Conservation (phyloP, 2,329 filamentous ascomycete genomes). For the Didymella lethalis region DNA sequence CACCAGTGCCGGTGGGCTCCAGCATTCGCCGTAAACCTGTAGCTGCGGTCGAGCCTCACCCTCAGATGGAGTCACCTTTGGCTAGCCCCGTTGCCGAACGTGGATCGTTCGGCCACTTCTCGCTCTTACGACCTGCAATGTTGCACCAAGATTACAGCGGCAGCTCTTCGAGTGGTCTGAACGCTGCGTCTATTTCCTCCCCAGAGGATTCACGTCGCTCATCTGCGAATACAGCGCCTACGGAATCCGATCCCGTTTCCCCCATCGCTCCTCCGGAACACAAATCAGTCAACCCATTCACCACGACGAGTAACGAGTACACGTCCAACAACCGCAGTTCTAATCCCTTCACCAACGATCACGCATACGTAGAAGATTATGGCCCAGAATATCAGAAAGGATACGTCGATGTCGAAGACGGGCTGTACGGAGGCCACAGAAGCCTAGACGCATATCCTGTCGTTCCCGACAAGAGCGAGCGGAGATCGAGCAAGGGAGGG, state of each 20-base stretch:
- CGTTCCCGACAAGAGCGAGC: constrained; percentile 17
- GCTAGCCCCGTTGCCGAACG: constrained; percentile 29
- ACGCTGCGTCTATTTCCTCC: constrained; percentile 16
- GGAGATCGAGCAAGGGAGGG: constrained; percentile 21
- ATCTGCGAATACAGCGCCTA: constrained; percentile 20
- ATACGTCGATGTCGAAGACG: constrained; percentile 37
- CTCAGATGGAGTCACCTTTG: constrained; percentile 22
- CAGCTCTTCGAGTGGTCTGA: constrained; percentile 36
- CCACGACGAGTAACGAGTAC: neutral
- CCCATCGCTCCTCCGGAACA: constrained; percentile 7
- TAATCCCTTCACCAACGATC: constrained; percentile 40
- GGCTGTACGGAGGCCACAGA: constrained; percentile 41
- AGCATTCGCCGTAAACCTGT: constrained; percentile 41
- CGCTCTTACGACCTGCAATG: constrained; percentile 36
- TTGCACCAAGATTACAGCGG: constrained; percentile 32
- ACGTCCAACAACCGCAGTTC: constrained; percentile 18
- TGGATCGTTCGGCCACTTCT: constrained; percentile 28
- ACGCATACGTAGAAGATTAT: constrained; percentile 45
- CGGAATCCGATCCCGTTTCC: constrained; percentile 22
- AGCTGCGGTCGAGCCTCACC: neutral
- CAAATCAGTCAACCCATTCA: neutral
- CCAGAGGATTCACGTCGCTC: constrained; percentile 21
- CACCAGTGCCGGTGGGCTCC: constrained; percentile 23
- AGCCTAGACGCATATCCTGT: constrained; percentile 39
- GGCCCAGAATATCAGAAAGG: constrained; percentile 38